Percentiles rank a stretch among this genome's conserved stretches.
phyloP scores from a whole-genome alignment of 176 grass and related monocot genomes.

The Oryza longistaminata region DNA sequence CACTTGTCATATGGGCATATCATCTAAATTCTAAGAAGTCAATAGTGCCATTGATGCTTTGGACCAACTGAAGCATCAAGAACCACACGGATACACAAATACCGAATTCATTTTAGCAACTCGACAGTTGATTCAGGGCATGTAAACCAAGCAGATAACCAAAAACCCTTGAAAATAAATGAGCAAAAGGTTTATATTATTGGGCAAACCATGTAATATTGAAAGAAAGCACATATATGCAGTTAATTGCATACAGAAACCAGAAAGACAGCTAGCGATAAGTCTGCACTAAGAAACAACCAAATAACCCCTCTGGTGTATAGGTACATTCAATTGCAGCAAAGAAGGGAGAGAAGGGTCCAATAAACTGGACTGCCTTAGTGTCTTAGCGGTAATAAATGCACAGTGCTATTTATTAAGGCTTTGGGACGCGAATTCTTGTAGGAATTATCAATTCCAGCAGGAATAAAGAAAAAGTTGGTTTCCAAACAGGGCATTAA shows the following conservation, averaged over 20 bases:
- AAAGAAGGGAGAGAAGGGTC: neutral
- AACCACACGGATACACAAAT: constrained; percentile 5
- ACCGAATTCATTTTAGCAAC: neutral
- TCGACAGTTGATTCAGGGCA: constrained; percentile 19
- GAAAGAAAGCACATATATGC: neutral
- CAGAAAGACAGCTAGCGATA: constrained; percentile 14
- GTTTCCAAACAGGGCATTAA: neutral
- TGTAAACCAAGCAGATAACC: neutral
- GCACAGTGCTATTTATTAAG: neutral
- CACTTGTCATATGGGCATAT: neutral
- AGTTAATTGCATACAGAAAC: constrained; percentile 16
- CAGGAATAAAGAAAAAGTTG: neutral
- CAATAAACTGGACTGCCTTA: neutral
- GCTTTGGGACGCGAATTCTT: neutral
- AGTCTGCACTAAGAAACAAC: neutral
- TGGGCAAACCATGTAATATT: constrained; percentile 18
- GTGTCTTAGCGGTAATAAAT: neutral
- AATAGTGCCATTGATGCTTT: neutral
- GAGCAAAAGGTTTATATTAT: constrained; percentile 5
- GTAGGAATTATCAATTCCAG: neutral
- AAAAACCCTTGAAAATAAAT: constrained; percentile 8
- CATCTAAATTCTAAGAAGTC: constrained; percentile 10
- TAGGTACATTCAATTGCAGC: neutral
- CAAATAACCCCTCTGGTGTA: neutral
- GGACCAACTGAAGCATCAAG: neutral